Evolutionary conservation across 2,329 filamentous ascomycete species (phyloP).

Genomic region (Rhytidhysteron rufulum): DNA sequence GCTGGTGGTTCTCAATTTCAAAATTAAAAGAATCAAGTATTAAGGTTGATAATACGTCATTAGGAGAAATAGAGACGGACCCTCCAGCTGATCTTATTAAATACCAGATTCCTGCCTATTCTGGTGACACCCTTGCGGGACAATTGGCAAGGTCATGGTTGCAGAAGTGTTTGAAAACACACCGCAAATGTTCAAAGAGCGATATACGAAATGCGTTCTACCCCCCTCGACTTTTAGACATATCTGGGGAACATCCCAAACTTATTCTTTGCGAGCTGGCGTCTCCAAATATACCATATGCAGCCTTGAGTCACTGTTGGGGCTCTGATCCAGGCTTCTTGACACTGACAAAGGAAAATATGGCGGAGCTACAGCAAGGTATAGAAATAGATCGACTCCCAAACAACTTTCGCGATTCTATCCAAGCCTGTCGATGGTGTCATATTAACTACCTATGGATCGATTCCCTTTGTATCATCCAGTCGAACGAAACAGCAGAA

Average conservation of each 20-base stretch:
- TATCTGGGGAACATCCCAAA: not conserved
- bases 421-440: not conserved
- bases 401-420: not conserved
- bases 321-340: not conserved
- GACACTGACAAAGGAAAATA: not conserved
- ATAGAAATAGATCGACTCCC: not conserved
- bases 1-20: too few relatives aligned
- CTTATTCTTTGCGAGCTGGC: not conserved
- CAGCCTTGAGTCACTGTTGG: constrained; percentile 1
- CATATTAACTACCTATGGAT: constrained; percentile 3
- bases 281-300: not conserved
- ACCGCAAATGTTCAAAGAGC: not conserved
- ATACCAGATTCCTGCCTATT: too few relatives aligned
- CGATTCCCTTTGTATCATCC: constrained; percentile 6
- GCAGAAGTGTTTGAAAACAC: not conserved
- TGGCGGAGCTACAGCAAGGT: not conserved
- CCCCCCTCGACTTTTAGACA: not conserved
- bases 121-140: too few relatives aligned
- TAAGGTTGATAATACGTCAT: too few relatives aligned
- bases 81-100: too few relatives aligned
- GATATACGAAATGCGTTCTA: too few relatives aligned
- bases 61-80: too few relatives aligned
- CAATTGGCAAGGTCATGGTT: not conserved
- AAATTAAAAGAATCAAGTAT: too few relatives aligned
- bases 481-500: not conserved